These are phyloP conservation scores for Melastoma malabathricum DNA, from an alignment of 345 rosid species.

Conservation along the genomic window DNA sequence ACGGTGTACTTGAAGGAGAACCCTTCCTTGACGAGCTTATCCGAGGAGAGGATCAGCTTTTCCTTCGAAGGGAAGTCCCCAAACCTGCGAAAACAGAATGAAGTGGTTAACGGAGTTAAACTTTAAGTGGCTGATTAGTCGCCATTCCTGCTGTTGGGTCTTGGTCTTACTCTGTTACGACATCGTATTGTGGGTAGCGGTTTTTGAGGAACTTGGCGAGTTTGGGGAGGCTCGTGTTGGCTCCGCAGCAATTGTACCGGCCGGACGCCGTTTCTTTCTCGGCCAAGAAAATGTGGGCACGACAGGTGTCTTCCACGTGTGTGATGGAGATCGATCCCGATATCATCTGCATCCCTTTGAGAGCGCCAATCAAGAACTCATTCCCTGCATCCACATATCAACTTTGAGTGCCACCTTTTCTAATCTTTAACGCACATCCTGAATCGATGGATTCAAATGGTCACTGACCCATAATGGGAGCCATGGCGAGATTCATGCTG, in stretches of 20 bases:
- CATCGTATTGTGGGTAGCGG: constrained; percentile 51
- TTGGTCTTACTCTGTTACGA: constrained; percentile 44
- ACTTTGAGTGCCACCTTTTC: background rate
- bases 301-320: constrained; percentile 77
- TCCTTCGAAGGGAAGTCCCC: constrained; percentile 50
- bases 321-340: constrained; percentile 72
- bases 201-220: constrained; percentile 45
- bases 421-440: background rate
- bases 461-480: constrained; percentile 46
- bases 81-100: constrained; percentile 29
- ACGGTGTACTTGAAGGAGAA: constrained; percentile 56
- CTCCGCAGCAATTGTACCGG: constrained; percentile 59
- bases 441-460: background rate
- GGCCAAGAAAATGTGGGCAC: constrained; percentile 71
- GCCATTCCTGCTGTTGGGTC: too few species aligned
- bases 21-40: constrained; percentile 58
- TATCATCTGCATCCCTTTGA: constrained; percentile 80
- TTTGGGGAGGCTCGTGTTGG: constrained; percentile 53
- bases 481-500: constrained; percentile 41
- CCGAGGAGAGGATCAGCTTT: constrained; percentile 55
- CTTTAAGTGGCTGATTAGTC: too few species aligned
- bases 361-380: constrained; percentile 32
- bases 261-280: constrained; percentile 79
- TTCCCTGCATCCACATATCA: constrained; percentile 26
- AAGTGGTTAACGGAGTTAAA: too few species aligned